A percentile compares a stretch with the other conserved stretches of the same genome.
Evolutionary conservation across 2,329 filamentous ascomycete species (phyloP).

Genomic region (Ceratocystis cacaofunesta): DNA sequence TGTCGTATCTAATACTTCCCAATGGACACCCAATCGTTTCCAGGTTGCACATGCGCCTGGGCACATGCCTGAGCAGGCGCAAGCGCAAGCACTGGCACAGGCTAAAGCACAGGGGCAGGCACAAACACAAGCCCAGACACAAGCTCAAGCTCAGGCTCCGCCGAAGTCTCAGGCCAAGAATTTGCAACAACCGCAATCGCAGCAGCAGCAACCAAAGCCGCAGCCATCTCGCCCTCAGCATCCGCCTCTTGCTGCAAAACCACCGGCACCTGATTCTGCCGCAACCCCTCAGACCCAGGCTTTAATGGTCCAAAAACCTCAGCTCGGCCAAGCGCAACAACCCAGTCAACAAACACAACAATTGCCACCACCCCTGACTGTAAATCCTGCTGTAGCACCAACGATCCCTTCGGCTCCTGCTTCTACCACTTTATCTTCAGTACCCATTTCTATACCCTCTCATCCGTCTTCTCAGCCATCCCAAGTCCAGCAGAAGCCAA

Average conservation of each 20-base stretch:
- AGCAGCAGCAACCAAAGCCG: too few relatives aligned
- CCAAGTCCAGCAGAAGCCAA: background rate
- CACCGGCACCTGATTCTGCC: background rate
- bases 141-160: background rate
- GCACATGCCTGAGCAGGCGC: slow-evolving; percentile 4
- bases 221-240: background rate
- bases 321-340: background rate
- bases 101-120: slow-evolving; percentile 12
- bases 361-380: background rate
- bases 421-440: background rate
- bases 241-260: background rate
- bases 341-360: background rate
- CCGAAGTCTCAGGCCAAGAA: slow-evolving; percentile 6
- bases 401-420: background rate
- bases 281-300: background rate
- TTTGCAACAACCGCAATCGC: background rate
- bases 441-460: background rate
- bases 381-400: background rate
- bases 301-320: background rate
- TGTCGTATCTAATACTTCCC: background rate
- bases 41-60: background rate
- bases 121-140: slow-evolving; percentile 5
- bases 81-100: slow-evolving; percentile 8
- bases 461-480: background rate
- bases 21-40: slow-evolving; percentile 5